Base-by-base conservation (phyloP, 371 early-diverging fungal genomes). In the Zychaea mexicana region DNA sequence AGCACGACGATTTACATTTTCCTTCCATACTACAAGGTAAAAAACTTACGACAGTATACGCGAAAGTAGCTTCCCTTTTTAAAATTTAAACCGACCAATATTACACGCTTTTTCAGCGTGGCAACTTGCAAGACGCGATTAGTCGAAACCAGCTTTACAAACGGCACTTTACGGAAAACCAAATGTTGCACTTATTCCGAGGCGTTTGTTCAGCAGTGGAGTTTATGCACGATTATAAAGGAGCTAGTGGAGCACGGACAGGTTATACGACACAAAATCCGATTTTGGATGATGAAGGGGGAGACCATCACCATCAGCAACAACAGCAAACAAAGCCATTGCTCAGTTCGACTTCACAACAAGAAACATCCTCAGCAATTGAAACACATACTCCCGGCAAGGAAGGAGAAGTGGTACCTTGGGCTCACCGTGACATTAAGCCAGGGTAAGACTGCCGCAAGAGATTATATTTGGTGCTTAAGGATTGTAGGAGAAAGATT, bases 361-460 rank as follows among this genome's bases (percentile, higher is more conserved):
- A 90, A 87, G 62, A 76, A 66, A 47, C 87, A 83, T 65, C 65
- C 9, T 36, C 66, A 24, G 42, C 60, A 9, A 60, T 70, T 52
- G 57, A 60, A 32, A 64, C 68, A 33, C 68, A 63, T 36, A 22
- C 52, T 10, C 64, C 68, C 19, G 68, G 68, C 3, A 62, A 64
- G 49, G 68, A 68, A 30, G 79, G 75, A 22, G 68, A 74, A 3
- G 58, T 75, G 60, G 74, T 82, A 49, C 84, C 88, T 2, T 91
- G 85, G 77, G 90, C 88, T 26, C 93, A 93, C 69, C 77, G 93
- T 26, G 93, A 93, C 65, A 90, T 93, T 61, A 93, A 93, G 67
- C 92, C 90, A n/a, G 92, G 83, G 79, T 88, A 85, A 63, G n/a
- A n/a, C n/a, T n/a, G n/a, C n/a, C n/a, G n/a, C n/a, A n/a, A n/a